Evolutionary conservation across 495 filamentous ascomycete species (phyloP).

Genomic region (Annulohypoxylon bovei): DNA sequence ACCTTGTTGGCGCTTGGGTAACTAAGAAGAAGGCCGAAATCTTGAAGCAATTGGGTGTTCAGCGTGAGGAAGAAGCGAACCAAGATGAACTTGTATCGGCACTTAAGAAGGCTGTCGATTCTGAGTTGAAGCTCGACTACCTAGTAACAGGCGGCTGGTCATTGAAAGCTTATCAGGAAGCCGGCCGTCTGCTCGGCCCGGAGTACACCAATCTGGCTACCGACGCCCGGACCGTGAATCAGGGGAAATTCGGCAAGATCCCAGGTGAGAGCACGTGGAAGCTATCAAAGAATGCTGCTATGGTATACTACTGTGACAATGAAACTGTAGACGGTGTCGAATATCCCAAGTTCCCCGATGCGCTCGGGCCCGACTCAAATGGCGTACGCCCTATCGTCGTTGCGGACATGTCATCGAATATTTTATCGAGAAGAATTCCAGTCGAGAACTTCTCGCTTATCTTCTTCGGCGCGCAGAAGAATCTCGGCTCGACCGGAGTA

Average conservation of each 20-base stretch:
- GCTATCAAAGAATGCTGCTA: constrained; percentile 75
- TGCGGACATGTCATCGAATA: constrained; percentile 89
- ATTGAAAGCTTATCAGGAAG: constrained; percentile 90
- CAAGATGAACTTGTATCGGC: constrained; percentile 66
- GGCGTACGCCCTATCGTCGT: constrained; percentile 73
- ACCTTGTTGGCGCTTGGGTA: constrained; percentile 84
- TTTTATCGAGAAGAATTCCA: constrained; percentile 70
- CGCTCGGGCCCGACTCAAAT: constrained; percentile 64
- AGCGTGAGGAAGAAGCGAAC: constrained; percentile 62
- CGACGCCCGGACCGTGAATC: constrained; percentile 73
- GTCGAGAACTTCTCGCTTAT: constrained; percentile 77
- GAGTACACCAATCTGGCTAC: constrained; percentile 81
- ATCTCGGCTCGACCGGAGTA: constrained; percentile 84
- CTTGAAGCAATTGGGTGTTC: constrained; percentile 46
- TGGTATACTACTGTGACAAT: constrained; percentile 95
- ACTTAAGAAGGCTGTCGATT: constrained; percentile 69
- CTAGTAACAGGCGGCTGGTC: constrained; percentile 94
- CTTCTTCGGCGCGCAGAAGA: constrained; percentile 91
- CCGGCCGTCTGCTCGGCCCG: constrained; percentile 75
- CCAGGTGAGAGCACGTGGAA: constrained; percentile 80
- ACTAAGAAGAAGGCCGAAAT: constrained; percentile 64
- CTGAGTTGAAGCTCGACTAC: constrained; percentile 83
- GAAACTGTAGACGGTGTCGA: constrained; percentile 97
- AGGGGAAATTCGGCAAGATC: constrained; percentile 90
- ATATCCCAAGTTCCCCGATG: constrained; percentile 78